Conservation (phyloP, 192 early-diverging fungal species). For the Rhizoclosmatium sp. region DNA sequence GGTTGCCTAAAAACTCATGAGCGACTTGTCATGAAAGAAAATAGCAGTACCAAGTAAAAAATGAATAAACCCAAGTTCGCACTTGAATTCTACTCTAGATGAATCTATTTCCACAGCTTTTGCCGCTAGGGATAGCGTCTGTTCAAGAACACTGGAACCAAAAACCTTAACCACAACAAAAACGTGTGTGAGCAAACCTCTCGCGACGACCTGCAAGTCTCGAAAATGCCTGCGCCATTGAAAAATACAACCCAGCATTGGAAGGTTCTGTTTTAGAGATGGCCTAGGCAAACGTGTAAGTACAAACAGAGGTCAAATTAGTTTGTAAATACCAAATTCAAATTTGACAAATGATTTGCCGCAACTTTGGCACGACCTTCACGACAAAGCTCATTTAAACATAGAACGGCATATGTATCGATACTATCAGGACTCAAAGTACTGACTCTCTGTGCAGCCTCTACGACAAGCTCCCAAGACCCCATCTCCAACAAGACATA, state of each 20-base stretch:
- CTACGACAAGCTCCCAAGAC: constrained; percentile 57
- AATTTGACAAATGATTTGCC: constrained; percentile 43
- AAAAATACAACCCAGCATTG: constrained; percentile 45
- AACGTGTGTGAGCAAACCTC: constrained; percentile 16
- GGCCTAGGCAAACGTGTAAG: constrained; percentile 19
- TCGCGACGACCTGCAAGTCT: constrained; percentile 42
- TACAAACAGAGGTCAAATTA: not conserved
- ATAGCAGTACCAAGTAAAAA: constrained; percentile 34
- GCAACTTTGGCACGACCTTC: constrained; percentile 50
- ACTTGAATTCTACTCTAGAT: constrained; percentile 38
- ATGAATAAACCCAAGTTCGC: constrained; percentile 53
- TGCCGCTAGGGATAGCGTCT: constrained; percentile 41
- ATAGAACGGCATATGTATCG: constrained; percentile 49
- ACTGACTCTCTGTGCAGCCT: constrained; percentile 53
- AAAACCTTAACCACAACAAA: not conserved
- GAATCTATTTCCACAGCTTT: constrained; percentile 47
- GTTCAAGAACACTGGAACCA: constrained; percentile 48
- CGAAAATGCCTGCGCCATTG: constrained; percentile 45
- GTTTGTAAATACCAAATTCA: constrained; percentile 41
- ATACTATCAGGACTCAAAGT: constrained; percentile 50
- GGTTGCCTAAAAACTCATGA: constrained; percentile 8
- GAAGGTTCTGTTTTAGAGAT: constrained; percentile 49
- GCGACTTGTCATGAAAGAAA: not conserved
- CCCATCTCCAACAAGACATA: constrained; percentile 54
- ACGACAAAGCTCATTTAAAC: constrained; percentile 47